Evolutionary conservation across 2,329 filamentous ascomycete genomes (phyloP).

Genomic region (Mariannaea elegans): DNA sequence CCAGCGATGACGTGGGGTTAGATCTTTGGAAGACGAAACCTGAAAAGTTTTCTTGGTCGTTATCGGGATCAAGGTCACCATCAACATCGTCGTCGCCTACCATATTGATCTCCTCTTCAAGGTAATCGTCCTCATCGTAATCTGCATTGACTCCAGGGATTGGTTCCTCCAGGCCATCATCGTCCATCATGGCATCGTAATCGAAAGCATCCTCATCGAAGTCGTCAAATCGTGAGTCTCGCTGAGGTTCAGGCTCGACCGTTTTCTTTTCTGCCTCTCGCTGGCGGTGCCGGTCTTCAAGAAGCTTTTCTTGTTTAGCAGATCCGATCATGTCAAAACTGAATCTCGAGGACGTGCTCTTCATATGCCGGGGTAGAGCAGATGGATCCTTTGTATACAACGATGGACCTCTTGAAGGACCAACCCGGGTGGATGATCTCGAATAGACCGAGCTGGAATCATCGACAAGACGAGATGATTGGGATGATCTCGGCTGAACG

Average conservation of each 20-base stretch:
- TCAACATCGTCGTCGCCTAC: constrained; percentile 39
- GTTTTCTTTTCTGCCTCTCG: constrained; percentile 69
- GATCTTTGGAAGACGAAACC: constrained; percentile 68
- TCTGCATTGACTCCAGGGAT: constrained; percentile 68
- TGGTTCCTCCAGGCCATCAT: constrained; percentile 72
- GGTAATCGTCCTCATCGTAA: constrained; percentile 53
- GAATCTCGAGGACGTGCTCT: constrained; percentile 81
- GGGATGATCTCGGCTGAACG: constrained; percentile 35
- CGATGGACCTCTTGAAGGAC: constrained; percentile 62
- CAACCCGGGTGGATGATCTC: constrained; percentile 38
- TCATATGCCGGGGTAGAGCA: constrained; percentile 70
- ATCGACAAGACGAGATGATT: constrained; percentile 33
- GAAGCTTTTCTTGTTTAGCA: constrained; percentile 71
- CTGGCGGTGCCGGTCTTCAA: constrained; percentile 78
- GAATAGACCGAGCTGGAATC: constrained; percentile 30
- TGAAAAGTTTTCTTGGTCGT: constrained; percentile 65
- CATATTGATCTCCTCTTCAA: constrained; percentile 41
- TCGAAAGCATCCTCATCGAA: constrained; percentile 69
- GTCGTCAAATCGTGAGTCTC: constrained; percentile 67
- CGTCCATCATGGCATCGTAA: constrained; percentile 71
- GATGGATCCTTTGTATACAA: constrained; percentile 57
- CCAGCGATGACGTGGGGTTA: constrained; percentile 58
- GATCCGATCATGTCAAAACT: constrained; percentile 83
- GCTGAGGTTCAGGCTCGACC: constrained; percentile 46
- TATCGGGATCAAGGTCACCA: constrained; percentile 37